Evolutionary conservation across 495 filamentous ascomycete species (phyloP).

Genomic region (Lasiosphaeriaceae sp.): DNA sequence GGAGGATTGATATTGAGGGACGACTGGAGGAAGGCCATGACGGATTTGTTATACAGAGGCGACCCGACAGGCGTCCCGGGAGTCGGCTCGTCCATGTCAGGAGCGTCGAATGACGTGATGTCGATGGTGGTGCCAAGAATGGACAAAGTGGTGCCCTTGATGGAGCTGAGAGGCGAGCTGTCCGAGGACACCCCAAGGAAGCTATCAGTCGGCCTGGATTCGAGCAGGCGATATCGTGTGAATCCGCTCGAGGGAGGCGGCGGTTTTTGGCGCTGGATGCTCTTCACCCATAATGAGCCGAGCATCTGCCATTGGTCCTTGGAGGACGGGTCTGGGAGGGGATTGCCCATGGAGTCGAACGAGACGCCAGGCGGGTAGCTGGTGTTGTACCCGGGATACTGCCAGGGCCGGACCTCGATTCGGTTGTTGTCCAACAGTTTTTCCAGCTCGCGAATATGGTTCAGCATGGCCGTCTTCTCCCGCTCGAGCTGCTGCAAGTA

Average conservation of each 20-base stretch:
- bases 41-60: conserved; percentile 62
- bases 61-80: conserved; percentile 36
- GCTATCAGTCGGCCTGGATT: conserved; percentile 55
- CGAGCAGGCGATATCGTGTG: conserved; percentile 25
- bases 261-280: conserved; percentile 11
- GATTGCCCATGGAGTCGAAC: conserved; percentile 26
- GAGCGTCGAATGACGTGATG: conserved; percentile 63
- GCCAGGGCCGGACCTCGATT: conserved; percentile 37
- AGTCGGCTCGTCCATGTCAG: conserved; percentile 58
- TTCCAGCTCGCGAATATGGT: conserved; percentile 48
- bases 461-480: conserved; percentile 52
- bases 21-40: conserved; percentile 60
- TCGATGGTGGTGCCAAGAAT: conserved; percentile 76
- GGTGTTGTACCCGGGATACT: conserved; percentile 25
- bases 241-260: conserved; percentile 7
- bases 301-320: conserved; percentile 41
- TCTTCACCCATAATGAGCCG: conserved; percentile 50
- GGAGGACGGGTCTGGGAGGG: conserved; percentile 23
- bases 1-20: conserved; percentile 55
- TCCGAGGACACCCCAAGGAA: conserved; percentile 68
- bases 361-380: conserved; percentile 27
- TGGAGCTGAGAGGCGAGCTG: conserved; percentile 63
- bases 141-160: conserved; percentile 68
- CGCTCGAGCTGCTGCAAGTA: conserved; percentile 62
- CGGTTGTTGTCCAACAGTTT: conserved; percentile 38